Percentiles rank a stretch among this genome's conserved stretches.
Conservation (phyloP, 2,329 filamentous ascomycete genomes). For the Aspergillus puulaauensis region DNA sequence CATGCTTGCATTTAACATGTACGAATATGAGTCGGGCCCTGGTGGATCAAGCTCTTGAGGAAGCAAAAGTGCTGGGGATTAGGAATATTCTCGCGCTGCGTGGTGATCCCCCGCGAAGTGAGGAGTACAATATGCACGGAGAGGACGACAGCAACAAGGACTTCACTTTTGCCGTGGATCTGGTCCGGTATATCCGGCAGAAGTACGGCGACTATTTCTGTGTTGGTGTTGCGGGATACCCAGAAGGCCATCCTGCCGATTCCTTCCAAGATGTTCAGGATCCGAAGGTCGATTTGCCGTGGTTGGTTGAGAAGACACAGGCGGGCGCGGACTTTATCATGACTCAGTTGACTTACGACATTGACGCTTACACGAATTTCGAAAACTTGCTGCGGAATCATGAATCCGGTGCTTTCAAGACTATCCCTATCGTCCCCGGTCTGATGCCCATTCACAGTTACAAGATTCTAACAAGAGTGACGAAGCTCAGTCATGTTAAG, state of each 20-base stretch:
- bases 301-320: conserved; percentile 82
- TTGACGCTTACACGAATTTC: conserved; percentile 76
- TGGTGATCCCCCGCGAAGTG: conserved; percentile 84
- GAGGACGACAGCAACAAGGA: conserved; percentile 66
- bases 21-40: conserved; percentile 91
- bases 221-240: conserved; percentile 90
- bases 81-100: conserved; percentile 90
- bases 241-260: conserved; percentile 91
- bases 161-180: conserved; percentile 84
- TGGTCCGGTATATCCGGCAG: conserved; percentile 84
- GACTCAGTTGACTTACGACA: conserved; percentile 96
- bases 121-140: conserved; percentile 75
- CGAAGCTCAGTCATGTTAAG: conserved; percentile 88
- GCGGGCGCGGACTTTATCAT: conserved; percentile 97
- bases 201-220: conserved; percentile 94
- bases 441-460: conserved; percentile 98
- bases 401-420: conserved; percentile 79
- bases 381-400: conserved; percentile 76
- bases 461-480: conserved; percentile 89
- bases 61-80: conserved; percentile 86
- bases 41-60: conserved; percentile 85
- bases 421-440: conserved; percentile 86
- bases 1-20: conserved; percentile 93
- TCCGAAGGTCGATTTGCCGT: conserved; percentile 70
- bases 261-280: conserved; percentile 78